A percentile compares a stretch with the other conserved stretches of the same genome.
Conservation (phyloP, 2,329 filamentous ascomycete genomes). For the Fusarium sp. region DNA sequence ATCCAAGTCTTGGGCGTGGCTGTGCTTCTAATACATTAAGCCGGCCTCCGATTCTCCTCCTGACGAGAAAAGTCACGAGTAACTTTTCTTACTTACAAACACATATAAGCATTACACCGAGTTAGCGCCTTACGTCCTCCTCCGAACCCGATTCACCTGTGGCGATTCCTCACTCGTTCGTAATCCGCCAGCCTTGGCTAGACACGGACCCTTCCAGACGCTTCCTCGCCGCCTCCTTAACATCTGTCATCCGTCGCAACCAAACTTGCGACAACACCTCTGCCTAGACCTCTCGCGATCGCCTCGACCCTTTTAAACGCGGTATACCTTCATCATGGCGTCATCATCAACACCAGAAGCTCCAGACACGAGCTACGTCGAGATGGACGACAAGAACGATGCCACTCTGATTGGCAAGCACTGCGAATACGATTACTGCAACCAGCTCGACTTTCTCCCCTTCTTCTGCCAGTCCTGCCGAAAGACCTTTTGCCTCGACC, state of each 20-base stretch:
- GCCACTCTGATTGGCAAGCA: conserved; percentile 88
- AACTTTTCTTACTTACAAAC: background rate
- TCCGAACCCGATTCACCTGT: conserved; percentile 7
- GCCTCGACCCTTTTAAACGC: conserved; percentile 21
- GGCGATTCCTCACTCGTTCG: conserved; percentile 11
- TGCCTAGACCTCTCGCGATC: conserved; percentile 39
- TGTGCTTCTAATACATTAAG: conserved; percentile 12
- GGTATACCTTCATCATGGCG: conserved; percentile 58
- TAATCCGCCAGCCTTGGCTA: conserved; percentile 42
- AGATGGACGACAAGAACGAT: conserved; percentile 79
- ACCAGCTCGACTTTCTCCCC: conserved; percentile 94
- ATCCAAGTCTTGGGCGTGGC: conserved; percentile 24
- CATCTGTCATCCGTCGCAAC: conserved; percentile 36
- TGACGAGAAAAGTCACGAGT: background rate
- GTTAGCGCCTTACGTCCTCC: background rate
- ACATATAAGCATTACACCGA: background rate
- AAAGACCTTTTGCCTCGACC: conserved; percentile 90
- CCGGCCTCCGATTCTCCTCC: conserved; percentile 9
- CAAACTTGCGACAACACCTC: conserved; percentile 43
- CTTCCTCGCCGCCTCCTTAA: conserved; percentile 45
- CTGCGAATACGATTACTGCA: conserved; percentile 92
- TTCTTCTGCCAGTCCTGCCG: conserved; percentile 92
- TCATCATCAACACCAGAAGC: conserved; percentile 58
- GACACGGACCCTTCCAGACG: conserved; percentile 49
- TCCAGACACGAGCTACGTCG: conserved; percentile 71